These are phyloP conservation scores for Cyclotella atomus DNA, from an alignment of 108 stramenopile genomes.

Conservation along the genomic window DNA sequence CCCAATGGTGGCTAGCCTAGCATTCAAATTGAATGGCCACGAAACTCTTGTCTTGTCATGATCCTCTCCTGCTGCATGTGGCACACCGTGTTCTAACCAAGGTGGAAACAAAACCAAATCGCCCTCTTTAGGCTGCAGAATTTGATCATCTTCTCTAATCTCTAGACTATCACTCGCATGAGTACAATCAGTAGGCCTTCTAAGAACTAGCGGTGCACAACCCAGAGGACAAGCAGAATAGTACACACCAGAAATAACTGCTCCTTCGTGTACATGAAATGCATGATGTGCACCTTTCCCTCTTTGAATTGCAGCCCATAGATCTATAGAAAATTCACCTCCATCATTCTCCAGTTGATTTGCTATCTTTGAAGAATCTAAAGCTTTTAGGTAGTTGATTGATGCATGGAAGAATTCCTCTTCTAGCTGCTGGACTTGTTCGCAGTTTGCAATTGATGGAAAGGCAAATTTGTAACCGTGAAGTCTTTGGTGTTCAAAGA, in stretches of 20 bases:
- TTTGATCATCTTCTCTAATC: conserved; percentile 2
- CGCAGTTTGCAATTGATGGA: conserved; percentile 13
- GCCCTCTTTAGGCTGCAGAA: conserved; percentile 27
- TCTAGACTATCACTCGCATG: not conserved
- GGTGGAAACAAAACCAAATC: conserved; percentile 27
- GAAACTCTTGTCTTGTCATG: conserved; percentile 21
- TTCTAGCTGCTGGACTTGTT: conserved; percentile 11
- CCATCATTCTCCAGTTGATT: not conserved
- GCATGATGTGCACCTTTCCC: conserved; percentile 24
- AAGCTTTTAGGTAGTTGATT: conserved; percentile 10
- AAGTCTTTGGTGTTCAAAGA: conserved; percentile 33
- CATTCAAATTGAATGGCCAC: conserved; percentile 36
- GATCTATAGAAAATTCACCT: conserved; percentile 24
- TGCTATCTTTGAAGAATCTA: not conserved
- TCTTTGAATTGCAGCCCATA: conserved; percentile 37
- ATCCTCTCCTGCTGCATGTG: not conserved
- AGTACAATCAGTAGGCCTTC: not conserved
- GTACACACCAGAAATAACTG: conserved; percentile 28
- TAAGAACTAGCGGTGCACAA: conserved; percentile 27
- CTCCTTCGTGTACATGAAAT: conserved; percentile 36
- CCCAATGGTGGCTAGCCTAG: conserved; percentile 17
- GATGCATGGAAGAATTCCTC: conserved; percentile 15
- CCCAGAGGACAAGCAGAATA: conserved; percentile 29
- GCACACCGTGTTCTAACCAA: conserved; percentile 29
- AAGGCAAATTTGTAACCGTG: conserved; percentile 14